phyloP scores from a whole-genome alignment of 2,329 filamentous ascomycete genomes.

The Pyrenophora seminiperda region DNA sequence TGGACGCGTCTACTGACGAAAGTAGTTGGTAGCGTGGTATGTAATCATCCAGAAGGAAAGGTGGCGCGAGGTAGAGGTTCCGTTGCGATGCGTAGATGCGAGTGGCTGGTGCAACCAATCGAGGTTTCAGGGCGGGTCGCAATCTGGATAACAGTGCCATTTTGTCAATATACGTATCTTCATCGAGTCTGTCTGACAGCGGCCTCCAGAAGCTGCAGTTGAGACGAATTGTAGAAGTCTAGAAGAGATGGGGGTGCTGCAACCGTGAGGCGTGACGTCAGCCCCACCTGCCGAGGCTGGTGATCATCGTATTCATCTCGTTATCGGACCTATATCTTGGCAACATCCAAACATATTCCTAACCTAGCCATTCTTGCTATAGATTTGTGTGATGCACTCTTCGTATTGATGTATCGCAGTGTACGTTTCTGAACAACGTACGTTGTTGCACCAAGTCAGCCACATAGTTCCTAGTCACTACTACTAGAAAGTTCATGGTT shows the following conservation, averaged over 20 bases:
- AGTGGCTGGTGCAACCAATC: neutral
- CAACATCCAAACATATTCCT: neutral
- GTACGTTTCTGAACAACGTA: neutral
- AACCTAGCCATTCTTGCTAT: neutral
- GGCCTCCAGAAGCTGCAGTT: neutral
- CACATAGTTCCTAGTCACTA: neutral
- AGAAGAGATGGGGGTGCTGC: neutral
- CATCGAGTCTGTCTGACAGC: neutral
- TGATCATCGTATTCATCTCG: no score
- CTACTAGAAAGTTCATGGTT: no score
- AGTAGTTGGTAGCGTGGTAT: constrained; percentile 73
- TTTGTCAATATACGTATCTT: neutral
- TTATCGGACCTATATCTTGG: no score
- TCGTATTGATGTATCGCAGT: no score
- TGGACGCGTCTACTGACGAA: constrained; percentile 69
- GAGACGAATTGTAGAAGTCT: neutral
- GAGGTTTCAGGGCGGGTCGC: constrained; percentile 19
- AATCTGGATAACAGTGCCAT: constrained; percentile 14
- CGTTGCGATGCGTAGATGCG: constrained; percentile 25
- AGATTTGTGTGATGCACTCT: no score
- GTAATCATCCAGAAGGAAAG: constrained; percentile 75
- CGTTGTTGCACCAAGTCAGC: neutral
- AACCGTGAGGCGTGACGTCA: constrained; percentile 2
- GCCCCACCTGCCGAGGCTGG: constrained; percentile 14
- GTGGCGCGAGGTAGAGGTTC: constrained; percentile 59